phyloP scores from a whole-genome alignment of 495 filamentous ascomycete species.

The Penicillium roqueforti region DNA sequence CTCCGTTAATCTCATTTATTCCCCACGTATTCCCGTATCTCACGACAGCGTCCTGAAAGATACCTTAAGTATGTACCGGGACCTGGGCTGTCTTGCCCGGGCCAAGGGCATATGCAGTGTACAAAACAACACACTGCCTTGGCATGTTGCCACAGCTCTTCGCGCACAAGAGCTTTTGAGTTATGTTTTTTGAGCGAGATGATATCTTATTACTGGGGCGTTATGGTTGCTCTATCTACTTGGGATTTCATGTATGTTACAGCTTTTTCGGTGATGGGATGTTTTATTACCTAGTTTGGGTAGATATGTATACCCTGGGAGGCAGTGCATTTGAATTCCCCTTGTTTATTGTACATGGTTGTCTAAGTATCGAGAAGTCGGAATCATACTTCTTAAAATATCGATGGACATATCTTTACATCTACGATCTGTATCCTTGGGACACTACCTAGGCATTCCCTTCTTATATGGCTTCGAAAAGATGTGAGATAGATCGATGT shows the following conservation, averaged over 20 bases:
- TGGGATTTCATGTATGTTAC: constrained; percentile 2
- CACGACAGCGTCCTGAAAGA: constrained; percentile 65
- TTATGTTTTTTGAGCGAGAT: constrained; percentile 34
- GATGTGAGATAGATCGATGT: background rate
- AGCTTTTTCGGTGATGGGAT: constrained; percentile 5
- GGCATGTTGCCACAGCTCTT: constrained; percentile 80
- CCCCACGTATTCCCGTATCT: constrained; percentile 37
- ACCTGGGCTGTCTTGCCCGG: constrained; percentile 68
- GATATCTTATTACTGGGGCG: background rate
- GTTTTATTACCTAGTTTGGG: constrained; percentile 5
- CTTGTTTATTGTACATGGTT: background rate
- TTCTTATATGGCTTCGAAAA: background rate
- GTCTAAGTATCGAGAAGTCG: background rate
- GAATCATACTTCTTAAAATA: background rate
- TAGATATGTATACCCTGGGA: constrained; percentile 7
- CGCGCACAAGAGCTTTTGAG: constrained; percentile 52
- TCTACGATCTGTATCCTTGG: no score
- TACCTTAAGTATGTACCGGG: constrained; percentile 68
- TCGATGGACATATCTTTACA: background rate
- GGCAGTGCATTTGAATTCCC: constrained; percentile 2
- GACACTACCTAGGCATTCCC: background rate
- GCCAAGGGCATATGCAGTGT: constrained; percentile 61
- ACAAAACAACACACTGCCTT: constrained; percentile 65
- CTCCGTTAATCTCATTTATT: constrained; percentile 63
- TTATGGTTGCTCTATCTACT: constrained; percentile 7